phyloP scores from a whole-genome alignment of 306 rosid genomes.

The Castanea mollissima region DNA sequence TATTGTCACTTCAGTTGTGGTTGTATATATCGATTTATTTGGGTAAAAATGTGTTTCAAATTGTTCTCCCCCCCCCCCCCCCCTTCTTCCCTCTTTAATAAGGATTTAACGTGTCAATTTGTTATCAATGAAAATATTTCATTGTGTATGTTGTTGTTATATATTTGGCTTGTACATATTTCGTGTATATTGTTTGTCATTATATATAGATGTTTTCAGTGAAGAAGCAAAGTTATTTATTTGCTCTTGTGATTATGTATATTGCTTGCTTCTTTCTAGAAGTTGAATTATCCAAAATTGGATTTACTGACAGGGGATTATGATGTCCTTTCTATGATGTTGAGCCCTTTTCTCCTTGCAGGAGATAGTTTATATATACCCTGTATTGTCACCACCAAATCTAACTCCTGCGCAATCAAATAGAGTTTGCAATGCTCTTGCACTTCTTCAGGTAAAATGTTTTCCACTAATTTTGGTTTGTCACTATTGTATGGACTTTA shows the following conservation, averaged over 20 bases:
- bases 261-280: background rate
- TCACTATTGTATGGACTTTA: background rate
- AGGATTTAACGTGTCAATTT: background rate
- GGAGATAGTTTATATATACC: conserved; percentile 83
- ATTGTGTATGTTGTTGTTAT: background rate
- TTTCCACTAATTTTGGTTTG: background rate
- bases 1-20: background rate
- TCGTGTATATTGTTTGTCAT: no score
- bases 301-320: background rate
- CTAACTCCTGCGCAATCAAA: conserved; percentile 72
- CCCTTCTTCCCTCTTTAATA: background rate
- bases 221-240: background rate
- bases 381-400: conserved; percentile 67
- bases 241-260: background rate
- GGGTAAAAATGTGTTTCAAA: background rate
- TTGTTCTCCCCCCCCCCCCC: no score
- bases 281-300: background rate
- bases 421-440: conserved; percentile 89
- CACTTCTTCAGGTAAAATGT: conserved; percentile 76
- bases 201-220: background rate
- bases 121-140: background rate
- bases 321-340: background rate
- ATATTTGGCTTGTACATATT: background rate
- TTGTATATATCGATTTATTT: background rate
- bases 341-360: conserved; percentile 26